phyloP scores from a whole-genome alignment of 495 filamentous ascomycete species.

The Tricharina praecox region DNA sequence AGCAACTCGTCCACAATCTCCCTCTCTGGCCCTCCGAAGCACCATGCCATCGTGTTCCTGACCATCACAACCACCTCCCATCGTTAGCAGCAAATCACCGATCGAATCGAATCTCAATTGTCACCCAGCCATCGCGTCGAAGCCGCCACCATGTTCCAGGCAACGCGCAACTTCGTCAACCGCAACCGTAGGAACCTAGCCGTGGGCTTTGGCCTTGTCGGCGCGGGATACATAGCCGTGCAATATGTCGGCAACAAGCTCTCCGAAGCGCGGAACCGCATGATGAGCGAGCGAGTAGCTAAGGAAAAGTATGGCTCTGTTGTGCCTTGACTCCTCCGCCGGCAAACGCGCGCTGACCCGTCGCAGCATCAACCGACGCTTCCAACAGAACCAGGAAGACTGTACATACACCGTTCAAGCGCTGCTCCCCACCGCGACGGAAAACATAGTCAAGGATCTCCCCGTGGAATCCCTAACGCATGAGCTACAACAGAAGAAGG shows the following conservation, averaged over 20 bases:
- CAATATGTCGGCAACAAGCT: constrained; percentile 86
- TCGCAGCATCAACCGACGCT: constrained; percentile 54
- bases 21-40: no score
- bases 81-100: no score
- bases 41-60: no score
- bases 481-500: constrained; percentile 87
- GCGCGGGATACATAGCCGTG: constrained; percentile 78
- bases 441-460: constrained; percentile 71
- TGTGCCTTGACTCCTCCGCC: not conserved
- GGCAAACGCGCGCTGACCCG: constrained; percentile 11
- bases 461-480: constrained; percentile 78
- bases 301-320: constrained; percentile 94
- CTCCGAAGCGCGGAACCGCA: constrained; percentile 78
- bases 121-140: no score
- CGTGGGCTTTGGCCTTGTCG: constrained; percentile 69
- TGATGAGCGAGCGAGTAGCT: constrained; percentile 86
- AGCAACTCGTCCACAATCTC: no score
- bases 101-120: no score
- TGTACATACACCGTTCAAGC: constrained; percentile 96
- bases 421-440: constrained; percentile 76
- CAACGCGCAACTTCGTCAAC: constrained; percentile 66
- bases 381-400: constrained; percentile 97
- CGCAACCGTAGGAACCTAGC: constrained; percentile 82
- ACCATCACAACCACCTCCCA: no score
- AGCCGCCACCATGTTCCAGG: constrained; percentile 16